These are phyloP conservation scores for Apiotrichum laibachii DNA, from an alignment of 1,284 basidiomycete species.

Conservation along the genomic window DNA sequence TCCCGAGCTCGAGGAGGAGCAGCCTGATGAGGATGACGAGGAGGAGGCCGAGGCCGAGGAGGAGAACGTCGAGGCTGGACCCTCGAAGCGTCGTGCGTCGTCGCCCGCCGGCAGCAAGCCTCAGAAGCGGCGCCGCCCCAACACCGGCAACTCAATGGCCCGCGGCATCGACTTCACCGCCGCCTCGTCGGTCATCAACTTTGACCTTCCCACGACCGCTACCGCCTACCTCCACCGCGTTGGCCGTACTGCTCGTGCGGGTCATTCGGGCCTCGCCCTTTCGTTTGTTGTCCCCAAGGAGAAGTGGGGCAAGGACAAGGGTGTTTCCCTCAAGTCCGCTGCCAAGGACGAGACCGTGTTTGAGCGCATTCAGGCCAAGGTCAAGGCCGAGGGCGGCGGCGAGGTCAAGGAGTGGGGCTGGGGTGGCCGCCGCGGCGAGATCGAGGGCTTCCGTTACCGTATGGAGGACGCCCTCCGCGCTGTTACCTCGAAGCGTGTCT, in stretches of 20 bases:
- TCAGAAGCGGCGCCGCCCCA: conserved; percentile 47
- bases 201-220: conserved; percentile 85
- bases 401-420: conserved; percentile 89
- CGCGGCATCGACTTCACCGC: conserved; percentile 97
- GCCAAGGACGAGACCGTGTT: conserved; percentile 75
- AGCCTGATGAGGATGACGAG: conserved; percentile 47
- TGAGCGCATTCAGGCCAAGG: conserved; percentile 68
- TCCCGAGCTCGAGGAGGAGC: conserved; percentile 55
- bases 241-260: conserved; percentile 92
- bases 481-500: conserved; percentile 80
- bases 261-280: conserved; percentile 86
- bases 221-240: conserved; percentile 95
- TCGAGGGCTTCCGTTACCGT: conserved; percentile 96
- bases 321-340: conserved; percentile 58
- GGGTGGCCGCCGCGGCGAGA: conserved; percentile 75
- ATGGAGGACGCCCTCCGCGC: conserved; percentile 93
- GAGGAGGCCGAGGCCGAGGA: conserved; percentile 48
- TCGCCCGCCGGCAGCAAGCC: conserved; percentile 16
- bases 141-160: conserved; percentile 88
- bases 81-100: conserved; percentile 45
- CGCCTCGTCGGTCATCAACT: conserved; percentile 97
- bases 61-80: conserved; percentile 43
- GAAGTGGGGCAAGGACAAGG: conserved; percentile 71
- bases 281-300: conserved; percentile 80
- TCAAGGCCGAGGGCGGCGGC: conserved; percentile 66